Evolutionary conservation across 2,329 filamentous ascomycete species (phyloP), one percentile per base, ranked within the genome.

Genomic region (Aspergillus sp.): DNA sequence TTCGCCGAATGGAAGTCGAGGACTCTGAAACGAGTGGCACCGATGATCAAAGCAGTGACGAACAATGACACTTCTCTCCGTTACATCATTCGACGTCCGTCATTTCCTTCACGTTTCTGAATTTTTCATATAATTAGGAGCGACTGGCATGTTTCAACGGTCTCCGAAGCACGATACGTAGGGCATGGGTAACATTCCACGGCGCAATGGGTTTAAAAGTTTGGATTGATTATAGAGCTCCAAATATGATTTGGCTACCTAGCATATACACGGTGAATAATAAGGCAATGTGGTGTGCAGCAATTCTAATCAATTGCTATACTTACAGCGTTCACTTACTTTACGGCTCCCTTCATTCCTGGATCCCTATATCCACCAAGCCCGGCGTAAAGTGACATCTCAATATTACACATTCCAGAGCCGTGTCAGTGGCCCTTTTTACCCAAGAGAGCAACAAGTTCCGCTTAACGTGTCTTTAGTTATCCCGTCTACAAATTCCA

Each of bases 1-100:
- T 79, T 46, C 70, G 70, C 40, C 67, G 70, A 57, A 74, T 77
- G 70, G 75, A 77, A 47, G 59, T 67, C 33, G 73, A 73, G 40
- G 72, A 75, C 8, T 64, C 57, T 37, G 56, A 71, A 55, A 71
- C 70, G n/a, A 73, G 73, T 49, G 70, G 71, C 43, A 66, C 66
- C 6, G 72, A 75, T 64, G 73, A 74, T 55, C 69, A 70, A 56
- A 71, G 68, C 48, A 72, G 70, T 59, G 73, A 74, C 40, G 64
- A 66, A 37, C 54, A 58, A 61, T 57, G 39, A 50, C 35, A 43
- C 15, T 9, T 46, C 24, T 14, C 31, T 14, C n/a, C 17, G 4
- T 40, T 43, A 37, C 23, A 11, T 41, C 43, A 17, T 35, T 15
- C 46, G 24, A n/a, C 6, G 9, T 56, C 27, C 41, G 9, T 48